Conservation (phyloP, 1,284 basidiomycete species). For the Cryptococcus floricola region DNA sequence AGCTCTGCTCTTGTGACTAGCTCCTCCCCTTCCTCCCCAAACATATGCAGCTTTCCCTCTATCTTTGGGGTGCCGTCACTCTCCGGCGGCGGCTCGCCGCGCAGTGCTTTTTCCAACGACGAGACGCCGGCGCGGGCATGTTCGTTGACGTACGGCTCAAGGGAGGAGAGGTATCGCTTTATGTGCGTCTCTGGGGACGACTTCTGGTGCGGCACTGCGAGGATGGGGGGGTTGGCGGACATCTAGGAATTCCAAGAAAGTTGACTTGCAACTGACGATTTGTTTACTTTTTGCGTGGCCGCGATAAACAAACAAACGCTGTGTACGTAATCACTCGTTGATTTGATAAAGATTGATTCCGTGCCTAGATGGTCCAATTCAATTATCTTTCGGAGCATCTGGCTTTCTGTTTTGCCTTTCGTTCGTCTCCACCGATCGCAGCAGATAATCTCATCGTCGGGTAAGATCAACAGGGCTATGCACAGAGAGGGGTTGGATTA, state of each 20-base stretch:
- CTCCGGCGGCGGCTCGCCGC: not conserved
- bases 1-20: not conserved
- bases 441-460: too few species aligned
- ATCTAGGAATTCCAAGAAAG: conserved; percentile 1
- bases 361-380: too few species aligned
- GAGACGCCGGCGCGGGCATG: conserved; percentile 3
- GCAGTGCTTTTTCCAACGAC: not conserved
- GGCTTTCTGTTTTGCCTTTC: too few species aligned
- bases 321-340: too few species aligned
- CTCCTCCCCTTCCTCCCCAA: not conserved
- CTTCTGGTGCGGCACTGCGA: conserved; percentile 9
- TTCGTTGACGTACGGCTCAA: conserved; percentile 5
- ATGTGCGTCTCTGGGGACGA: conserved; percentile 12
- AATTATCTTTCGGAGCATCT: too few species aligned
- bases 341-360: too few species aligned
- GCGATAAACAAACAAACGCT: too few species aligned
- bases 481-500: too few species aligned
- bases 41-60: not conserved
- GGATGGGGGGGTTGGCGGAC: conserved; percentile 24
- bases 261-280: not conserved
- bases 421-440: too few species aligned
- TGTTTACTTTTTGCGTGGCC: not conserved
- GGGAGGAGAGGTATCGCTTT: conserved; percentile 15
- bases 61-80: not conserved
- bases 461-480: too few species aligned